Base-by-base conservation (phyloP, 2,329 filamentous ascomycete genomes). In the Aspergillus quadricinctus region DNA sequence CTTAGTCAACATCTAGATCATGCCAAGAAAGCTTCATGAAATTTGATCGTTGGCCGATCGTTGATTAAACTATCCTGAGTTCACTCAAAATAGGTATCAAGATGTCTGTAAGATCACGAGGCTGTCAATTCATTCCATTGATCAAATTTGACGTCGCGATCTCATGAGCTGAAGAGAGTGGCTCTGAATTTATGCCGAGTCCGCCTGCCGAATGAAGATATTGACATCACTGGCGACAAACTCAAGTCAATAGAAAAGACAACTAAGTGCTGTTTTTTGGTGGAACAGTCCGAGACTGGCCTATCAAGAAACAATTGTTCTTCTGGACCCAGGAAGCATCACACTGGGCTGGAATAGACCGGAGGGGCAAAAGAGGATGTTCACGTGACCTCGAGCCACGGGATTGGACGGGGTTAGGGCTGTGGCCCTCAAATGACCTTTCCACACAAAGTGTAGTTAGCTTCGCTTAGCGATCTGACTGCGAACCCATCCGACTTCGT, bases 391-490 rank as follows among this genome's bases (percentile, higher is more conserved):
- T 0, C 0, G 4, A 2, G 21, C 19, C 29, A 59, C 57, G 40
- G 58, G 59, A 67, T 70, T 72, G 68, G 68, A 37, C 56, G 48
- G 29, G 57, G 59, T 74, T 76, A 76, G 73, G 73, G 73, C 68
- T 75, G 66, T 54, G 67, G 66, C 72, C 71, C 70, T 72, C 65
- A 28, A 59, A 57, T 50, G 57, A 58, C 64, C 64, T 61, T 64
- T 66, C 71, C 49, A 50, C 49, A 50, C 49, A 50, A 50, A 50
- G 37, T 23, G 45, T 54, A 59, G 50, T 45, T 45, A 40, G 64
- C 65, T 68, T 75, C 73, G 73, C 73, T 75, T 76, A 77, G 69
- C 69, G 67, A 66, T 62, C 64, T 66, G 64, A 64, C 61, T 69
- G 65, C 64, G 65, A 70, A 69, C 69, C 69, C 69, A 72, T 72